These are phyloP conservation scores for Podospora anserina DNA, from an alignment of 495 filamentous ascomycete species.

Conservation along the genomic window DNA sequence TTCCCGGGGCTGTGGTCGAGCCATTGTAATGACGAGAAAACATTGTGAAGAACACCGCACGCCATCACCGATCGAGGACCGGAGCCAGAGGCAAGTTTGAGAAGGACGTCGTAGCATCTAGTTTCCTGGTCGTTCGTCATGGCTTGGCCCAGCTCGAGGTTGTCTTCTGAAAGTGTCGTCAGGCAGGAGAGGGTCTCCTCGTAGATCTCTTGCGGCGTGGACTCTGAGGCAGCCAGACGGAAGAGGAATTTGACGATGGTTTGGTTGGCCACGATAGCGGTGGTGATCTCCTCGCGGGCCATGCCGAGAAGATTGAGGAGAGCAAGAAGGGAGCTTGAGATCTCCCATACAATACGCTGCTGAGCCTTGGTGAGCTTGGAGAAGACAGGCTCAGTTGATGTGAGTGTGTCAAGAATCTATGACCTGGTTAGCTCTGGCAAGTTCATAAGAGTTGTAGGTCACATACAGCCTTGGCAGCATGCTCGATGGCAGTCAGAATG, in stretches of 20 bases:
- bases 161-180: conserved; percentile 55
- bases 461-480: conserved; percentile 50
- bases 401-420: conserved; percentile 46
- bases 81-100: conserved; percentile 33
- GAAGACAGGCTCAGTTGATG: conserved; percentile 36
- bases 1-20: conserved; percentile 47
- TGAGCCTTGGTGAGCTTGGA: conserved; percentile 46
- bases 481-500: conserved; percentile 52
- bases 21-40: conserved; percentile 47
- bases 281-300: conserved; percentile 53
- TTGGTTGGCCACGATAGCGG: conserved; percentile 45
- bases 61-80: conserved; percentile 42
- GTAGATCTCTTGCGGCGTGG: conserved; percentile 35
- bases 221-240: conserved; percentile 38
- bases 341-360: conserved; percentile 48
- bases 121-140: conserved; percentile 40
- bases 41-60: conserved; percentile 53
- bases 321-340: conserved; percentile 44
- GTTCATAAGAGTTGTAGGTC: neutral
- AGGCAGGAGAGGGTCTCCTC: conserved; percentile 51
- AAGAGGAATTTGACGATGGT: conserved; percentile 51
- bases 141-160: conserved; percentile 41
- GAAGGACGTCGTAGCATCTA: conserved; percentile 38
- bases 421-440: conserved; percentile 16
- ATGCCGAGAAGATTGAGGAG: conserved; percentile 47